These are phyloP conservation scores for Exophiala aquamarina DNA, from an alignment of 2,329 filamentous ascomycete species.

Conservation along the genomic window DNA sequence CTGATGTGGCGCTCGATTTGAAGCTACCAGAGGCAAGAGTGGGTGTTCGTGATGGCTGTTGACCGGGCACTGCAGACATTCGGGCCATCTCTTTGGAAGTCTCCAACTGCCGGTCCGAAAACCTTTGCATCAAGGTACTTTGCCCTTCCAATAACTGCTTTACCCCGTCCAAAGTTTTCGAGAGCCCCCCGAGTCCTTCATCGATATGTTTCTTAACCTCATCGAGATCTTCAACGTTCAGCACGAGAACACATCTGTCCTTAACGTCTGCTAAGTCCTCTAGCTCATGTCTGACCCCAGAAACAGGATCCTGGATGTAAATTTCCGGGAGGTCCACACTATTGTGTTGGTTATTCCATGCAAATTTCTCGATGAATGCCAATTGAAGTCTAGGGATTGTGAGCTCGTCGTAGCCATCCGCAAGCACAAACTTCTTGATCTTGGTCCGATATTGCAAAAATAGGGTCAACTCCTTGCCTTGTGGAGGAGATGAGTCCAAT, in stretches of 20 bases:
- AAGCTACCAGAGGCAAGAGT: conserved; percentile 35
- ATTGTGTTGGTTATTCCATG: conserved; percentile 96
- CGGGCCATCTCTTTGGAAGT: conserved; percentile 82
- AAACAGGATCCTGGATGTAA: conserved; percentile 94
- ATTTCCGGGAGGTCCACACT: conserved; percentile 93
- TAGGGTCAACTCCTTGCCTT: conserved; percentile 83
- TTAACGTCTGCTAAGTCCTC: conserved; percentile 93
- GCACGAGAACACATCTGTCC: conserved; percentile 88
- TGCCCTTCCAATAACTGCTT: conserved; percentile 83
- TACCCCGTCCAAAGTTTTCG: conserved; percentile 80
- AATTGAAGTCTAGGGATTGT: conserved; percentile 86
- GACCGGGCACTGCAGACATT: conserved; percentile 52
- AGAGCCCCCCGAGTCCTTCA: conserved; percentile 79
- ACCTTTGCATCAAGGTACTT: conserved; percentile 74
- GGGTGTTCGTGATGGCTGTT: conserved; percentile 32
- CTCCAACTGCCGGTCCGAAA: conserved; percentile 88
- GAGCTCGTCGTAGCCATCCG: conserved; percentile 70
- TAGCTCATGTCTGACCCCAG: conserved; percentile 92
- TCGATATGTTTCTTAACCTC: conserved; percentile 97
- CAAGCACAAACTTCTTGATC: conserved; percentile 30
- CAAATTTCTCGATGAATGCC: conserved; percentile 98
- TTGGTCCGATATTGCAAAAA: conserved; percentile 51
- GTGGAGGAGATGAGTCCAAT: conserved; percentile 67
- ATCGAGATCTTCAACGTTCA: conserved; percentile 90
- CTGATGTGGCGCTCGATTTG: conserved; percentile 27